Conservation (phyloP, 2,329 filamentous ascomycete genomes). For the Claviceps sorghi region DNA sequence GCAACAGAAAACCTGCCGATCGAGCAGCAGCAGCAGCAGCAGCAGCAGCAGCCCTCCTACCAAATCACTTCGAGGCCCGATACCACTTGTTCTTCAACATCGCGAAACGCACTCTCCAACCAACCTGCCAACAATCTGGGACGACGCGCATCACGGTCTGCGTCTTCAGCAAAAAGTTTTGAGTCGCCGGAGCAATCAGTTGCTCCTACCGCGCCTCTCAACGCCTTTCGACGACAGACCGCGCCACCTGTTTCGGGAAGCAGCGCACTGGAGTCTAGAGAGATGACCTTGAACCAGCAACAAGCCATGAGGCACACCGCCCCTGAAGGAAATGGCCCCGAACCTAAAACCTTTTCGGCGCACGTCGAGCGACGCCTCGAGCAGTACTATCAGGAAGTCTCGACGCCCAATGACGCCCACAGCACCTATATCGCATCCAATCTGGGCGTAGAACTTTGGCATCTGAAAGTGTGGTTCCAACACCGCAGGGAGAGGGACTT, state of each 20-base stretch:
- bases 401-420: slow-evolving; percentile 33
- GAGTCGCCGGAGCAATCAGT: slow-evolving; percentile 11
- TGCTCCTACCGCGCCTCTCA: slow-evolving; percentile 13
- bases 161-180: slow-evolving; percentile 11
- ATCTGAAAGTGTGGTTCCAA: slow-evolving; percentile 42
- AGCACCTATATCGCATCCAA: slow-evolving; percentile 40
- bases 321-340: slow-evolving; percentile 24
- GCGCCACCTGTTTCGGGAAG: slow-evolving; percentile 9
- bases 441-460: slow-evolving; percentile 33
- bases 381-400: slow-evolving; percentile 34
- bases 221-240: slow-evolving; percentile 10
- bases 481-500: slow-evolving; percentile 35
- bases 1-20: slow-evolving; percentile 14
- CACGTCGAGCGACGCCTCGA: slow-evolving; percentile 37
- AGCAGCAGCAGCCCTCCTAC: neutral
- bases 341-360: slow-evolving; percentile 30
- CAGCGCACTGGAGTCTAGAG: slow-evolving; percentile 20
- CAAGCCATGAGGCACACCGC: slow-evolving; percentile 25
- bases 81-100: neutral
- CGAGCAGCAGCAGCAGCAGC: neutral
- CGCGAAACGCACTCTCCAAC: slow-evolving; percentile 1
- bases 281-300: slow-evolving; percentile 31
- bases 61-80: neutral
- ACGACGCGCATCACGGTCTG: slow-evolving; percentile 8
- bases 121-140: slow-evolving; percentile 12